Base-by-base conservation (phyloP, 2,329 filamentous ascomycete genomes). In the Penicillium sp. region DNA sequence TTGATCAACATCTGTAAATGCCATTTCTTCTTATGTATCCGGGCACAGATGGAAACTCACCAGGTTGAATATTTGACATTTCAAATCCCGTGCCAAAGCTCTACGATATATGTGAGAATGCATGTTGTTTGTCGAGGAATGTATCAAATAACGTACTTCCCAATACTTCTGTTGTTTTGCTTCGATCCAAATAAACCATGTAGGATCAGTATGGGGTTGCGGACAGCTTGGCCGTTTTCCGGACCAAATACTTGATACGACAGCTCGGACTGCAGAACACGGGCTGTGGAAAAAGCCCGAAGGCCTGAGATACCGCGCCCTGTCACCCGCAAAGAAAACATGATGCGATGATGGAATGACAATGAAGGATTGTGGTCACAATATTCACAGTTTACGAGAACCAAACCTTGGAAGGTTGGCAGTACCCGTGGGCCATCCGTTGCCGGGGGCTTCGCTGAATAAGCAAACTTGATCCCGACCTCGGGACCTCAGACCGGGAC, bases 121-220 rank as follows among this genome's bases (percentile, higher is more conserved):
- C 0, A 2, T 3, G 29, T 19, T 14, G 2, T 14, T 13, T 23
- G 18, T 1, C 10, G 11, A 13, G 10, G 3, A 3, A 13, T 10
- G 4, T n/a, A 8, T 2, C 7, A 11, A 10, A 9, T n/a, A 38
- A 63, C 88, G 72, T 79, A 96, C 93, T 91, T 96, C 87, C 91
- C 95, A 59, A 97, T 94, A 67, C 83, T 90, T 72, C 92, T 81
- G 71, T 97, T 96, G 71, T 97, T 97, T 78, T 90, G 91, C 78
- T 95, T 96, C 35, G 90, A 96, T 18, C 93, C 93, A 68, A 97
- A 97, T 10, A 97, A 80, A 1, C 94, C 93, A 71, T 97, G 93
- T 67, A 97, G 84, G 62, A 97, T 89, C 58, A 97, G 75, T 60
- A 97, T 90, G 2, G 92, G 89, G 48, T 78, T 76, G 53, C 75